These are phyloP conservation scores for Chaetomium cochliodes DNA, from an alignment of 495 filamentous ascomycete genomes.

Conservation along the genomic window DNA sequence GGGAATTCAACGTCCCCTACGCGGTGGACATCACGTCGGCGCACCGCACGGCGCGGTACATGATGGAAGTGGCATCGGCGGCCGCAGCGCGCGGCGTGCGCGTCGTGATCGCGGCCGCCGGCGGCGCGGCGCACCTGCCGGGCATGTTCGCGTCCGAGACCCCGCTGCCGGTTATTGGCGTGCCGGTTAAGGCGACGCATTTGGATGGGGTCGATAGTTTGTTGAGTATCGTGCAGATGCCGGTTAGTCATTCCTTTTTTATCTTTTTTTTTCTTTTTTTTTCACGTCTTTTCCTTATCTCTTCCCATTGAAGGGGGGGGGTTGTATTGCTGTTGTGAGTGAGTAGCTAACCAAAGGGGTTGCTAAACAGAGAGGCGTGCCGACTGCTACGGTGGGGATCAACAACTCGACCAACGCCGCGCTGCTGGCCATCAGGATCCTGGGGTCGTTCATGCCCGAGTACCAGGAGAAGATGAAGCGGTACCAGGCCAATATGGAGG, in stretches of 20 bases:
- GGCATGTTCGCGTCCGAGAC: slow-evolving; percentile 89
- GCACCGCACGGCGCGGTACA: slow-evolving; percentile 82
- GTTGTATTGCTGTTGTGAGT: not conserved
- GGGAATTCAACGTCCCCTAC: slow-evolving; percentile 71
- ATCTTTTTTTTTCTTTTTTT: slow-evolving; percentile 26
- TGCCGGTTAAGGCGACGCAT: slow-evolving; percentile 83
- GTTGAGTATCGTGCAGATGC: slow-evolving; percentile 93
- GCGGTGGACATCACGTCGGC: slow-evolving; percentile 86
- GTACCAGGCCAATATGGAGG: slow-evolving; percentile 64
- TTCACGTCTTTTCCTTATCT: not conserved
- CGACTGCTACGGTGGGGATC: slow-evolving; percentile 86
- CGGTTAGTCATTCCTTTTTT: slow-evolving; percentile 36
- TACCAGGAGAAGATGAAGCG: slow-evolving; percentile 61
- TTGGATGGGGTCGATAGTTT: slow-evolving; percentile 88
- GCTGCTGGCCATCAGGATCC: slow-evolving; percentile 78
- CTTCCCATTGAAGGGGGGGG: not conserved
- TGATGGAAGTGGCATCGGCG: slow-evolving; percentile 70
- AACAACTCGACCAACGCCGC: slow-evolving; percentile 94
- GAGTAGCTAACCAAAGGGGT: not conserved
- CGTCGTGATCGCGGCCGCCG: slow-evolving; percentile 93
- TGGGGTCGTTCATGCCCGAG: slow-evolving; percentile 64
- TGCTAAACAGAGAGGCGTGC: slow-evolving; percentile 58
- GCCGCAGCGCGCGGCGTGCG: slow-evolving; percentile 70
- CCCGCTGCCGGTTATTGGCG: slow-evolving; percentile 86
- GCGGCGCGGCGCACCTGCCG: slow-evolving; percentile 86